Evolutionary conservation across 2,329 filamentous ascomycete genomes (phyloP).

Genomic region (Epichloe uncinata): DNA sequence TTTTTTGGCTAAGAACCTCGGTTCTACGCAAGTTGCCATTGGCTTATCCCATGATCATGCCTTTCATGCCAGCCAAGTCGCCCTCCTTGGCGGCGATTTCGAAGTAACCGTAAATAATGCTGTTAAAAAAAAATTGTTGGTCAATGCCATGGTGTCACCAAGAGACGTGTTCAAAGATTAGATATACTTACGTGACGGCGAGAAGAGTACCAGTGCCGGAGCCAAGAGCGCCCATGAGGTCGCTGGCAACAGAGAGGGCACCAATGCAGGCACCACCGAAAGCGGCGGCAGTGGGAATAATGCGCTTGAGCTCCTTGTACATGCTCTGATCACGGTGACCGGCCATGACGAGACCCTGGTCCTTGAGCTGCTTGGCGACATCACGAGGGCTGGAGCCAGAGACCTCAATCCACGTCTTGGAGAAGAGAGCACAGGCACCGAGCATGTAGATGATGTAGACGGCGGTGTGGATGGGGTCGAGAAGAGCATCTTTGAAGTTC

Average conservation of each 20-base stretch:
- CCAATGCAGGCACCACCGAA: constrained; percentile 99
- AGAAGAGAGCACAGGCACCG: constrained; percentile 92
- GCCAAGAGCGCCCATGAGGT: constrained; percentile 89
- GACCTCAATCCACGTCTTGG: constrained; percentile 99
- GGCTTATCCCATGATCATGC: constrained; percentile 55
- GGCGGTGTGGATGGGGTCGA: constrained; percentile 92
- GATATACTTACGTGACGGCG: constrained; percentile 81
- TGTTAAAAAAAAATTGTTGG: constrained; percentile 20
- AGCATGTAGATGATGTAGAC: constrained; percentile 98
- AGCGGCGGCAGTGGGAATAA: constrained; percentile 94
- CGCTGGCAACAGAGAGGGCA: constrained; percentile 86
- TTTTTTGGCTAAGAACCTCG: background rate
- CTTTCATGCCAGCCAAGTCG: constrained; percentile 73
- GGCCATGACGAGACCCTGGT: constrained; percentile 98
- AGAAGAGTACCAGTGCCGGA: constrained; percentile 96
- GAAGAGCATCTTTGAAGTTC: constrained; percentile 92
- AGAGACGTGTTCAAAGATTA: background rate
- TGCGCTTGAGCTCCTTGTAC: constrained; percentile 99
- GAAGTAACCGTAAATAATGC: constrained; percentile 99
- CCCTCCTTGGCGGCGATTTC: constrained; percentile 98
- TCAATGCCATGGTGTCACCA: background rate
- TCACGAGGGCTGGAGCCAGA: constrained; percentile 95
- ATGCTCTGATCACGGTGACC: constrained; percentile 99
- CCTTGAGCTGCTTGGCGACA: constrained; percentile 99
- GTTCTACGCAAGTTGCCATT: background rate